A percentile compares a stretch with the other conserved stretches of the same genome.
Conservation (phyloP, 495 filamentous ascomycete genomes). For the Parathielavia hyrcaniae region DNA sequence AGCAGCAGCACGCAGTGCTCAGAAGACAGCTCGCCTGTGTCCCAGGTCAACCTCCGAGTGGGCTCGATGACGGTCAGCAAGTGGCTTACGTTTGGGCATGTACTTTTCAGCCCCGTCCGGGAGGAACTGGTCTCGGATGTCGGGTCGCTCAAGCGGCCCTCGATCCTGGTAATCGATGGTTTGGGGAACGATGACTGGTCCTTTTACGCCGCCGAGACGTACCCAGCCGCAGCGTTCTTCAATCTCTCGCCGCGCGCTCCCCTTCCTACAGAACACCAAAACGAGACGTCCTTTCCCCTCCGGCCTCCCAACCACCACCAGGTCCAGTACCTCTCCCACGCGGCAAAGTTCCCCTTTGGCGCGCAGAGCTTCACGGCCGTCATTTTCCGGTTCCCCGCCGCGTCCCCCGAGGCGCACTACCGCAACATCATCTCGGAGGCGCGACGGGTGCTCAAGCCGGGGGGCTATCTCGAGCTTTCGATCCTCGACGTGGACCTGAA, state of each 20-base stretch:
- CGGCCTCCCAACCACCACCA: slow-evolving; percentile 82
- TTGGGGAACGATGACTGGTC: slow-evolving; percentile 88
- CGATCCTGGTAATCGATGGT: slow-evolving; percentile 86
- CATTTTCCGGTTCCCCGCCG: slow-evolving; percentile 82
- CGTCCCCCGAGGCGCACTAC: slow-evolving; percentile 66
- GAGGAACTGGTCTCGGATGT: slow-evolving; percentile 56
- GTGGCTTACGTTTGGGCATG: slow-evolving; percentile 92
- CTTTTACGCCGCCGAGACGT: slow-evolving; percentile 91
- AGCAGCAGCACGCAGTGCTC: slow-evolving; percentile 38
- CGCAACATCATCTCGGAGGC: slow-evolving; percentile 78
- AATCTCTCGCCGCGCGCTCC: slow-evolving; percentile 59
- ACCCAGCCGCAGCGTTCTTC: slow-evolving; percentile 79
- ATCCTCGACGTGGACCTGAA: slow-evolving; percentile 81
- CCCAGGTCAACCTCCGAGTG: slow-evolving; percentile 76
- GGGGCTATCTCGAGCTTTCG: slow-evolving; percentile 82
- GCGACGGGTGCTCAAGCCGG: slow-evolving; percentile 82
- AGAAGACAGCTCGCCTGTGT: slow-evolving; percentile 56
- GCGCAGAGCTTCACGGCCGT: slow-evolving; percentile 76
- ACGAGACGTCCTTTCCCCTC: slow-evolving; percentile 41
- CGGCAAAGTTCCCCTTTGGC: slow-evolving; percentile 76
- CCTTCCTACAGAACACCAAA: slow-evolving; percentile 32
- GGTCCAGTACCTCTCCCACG: slow-evolving; percentile 62
- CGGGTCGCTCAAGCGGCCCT: slow-evolving; percentile 47
- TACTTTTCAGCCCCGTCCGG: slow-evolving; percentile 89
- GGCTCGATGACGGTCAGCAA: slow-evolving; percentile 59